Evolutionary conservation across 2,329 filamentous ascomycete genomes (phyloP), one percentile per base, ranked within the genome.

Genomic region (Arthrobotrys megalospora): DNA sequence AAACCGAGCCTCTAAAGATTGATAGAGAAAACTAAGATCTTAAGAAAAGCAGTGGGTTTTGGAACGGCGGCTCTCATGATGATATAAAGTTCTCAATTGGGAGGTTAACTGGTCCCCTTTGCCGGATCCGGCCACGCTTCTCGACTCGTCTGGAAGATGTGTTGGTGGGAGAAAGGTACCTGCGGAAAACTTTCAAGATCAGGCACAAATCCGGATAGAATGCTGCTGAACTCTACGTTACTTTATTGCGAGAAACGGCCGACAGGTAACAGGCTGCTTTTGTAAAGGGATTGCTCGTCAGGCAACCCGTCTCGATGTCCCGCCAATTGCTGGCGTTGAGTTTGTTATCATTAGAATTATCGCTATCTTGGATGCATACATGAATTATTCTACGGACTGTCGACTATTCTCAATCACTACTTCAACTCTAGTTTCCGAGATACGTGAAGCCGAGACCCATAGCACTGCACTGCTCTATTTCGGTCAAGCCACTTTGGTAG

Each of bases 401-500:
- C 2, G 45, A 12, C 12, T 16, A 45, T 45, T 28, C 24, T 28
- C 2, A 2, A n/a, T 45, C n/a, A 12, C 24, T 45, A 6, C n/a
- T 45, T 7, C 43, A 8, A 24, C 24, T 47, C 16, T 70, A 62
- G 16, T 66, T 38, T 10, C 43, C 69, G 8, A 66, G 45, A 41
- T 73, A 66, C 1, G 34, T 53, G 14, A 65, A 38, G 3, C 60
- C 60, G 6, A 73, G 47, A 6, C 41, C 60, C 21, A 73, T 32
- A 3, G 28, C 60, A 7, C 50, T 34, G n/a, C 69, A 73, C 32
- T 73, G 69, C 14, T 60, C 48, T 8, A 32, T 36, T 21, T 73
- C 69, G 24, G 16, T 73, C 32, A 73, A 12, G 14, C 24, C 60
- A 12, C 21, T 63, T 34, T 73, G 60, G 11, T 73, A 55, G 10